Evolutionary conservation across 805 yeast species (phyloP), one percentile per base, ranked within the genome.

Genomic region (Myxozyma monticola): DNA sequence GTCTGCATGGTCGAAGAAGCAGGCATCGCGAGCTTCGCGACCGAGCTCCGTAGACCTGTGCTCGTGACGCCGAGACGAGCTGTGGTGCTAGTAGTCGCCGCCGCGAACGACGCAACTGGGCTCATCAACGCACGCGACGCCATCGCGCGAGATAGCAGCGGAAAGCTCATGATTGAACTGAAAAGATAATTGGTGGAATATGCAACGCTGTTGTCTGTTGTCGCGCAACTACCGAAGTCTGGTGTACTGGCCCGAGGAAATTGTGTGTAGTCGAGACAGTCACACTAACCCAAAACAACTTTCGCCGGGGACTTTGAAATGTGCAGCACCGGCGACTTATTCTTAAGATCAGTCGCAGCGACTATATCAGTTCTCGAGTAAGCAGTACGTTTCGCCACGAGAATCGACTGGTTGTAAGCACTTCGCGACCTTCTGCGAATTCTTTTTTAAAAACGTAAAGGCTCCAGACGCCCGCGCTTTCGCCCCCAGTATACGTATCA

Each of bases 61-160:
- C 5, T 31, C 14, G 14, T 6, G 36, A 6, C 14, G 18, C 18
- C 17, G 24, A n/a, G 14, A 7, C 18, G n/a, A n/a, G n/a, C n/a
- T n/a, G n/a, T n/a, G n/a, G n/a, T n/a, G 14, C 28, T 26, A 22
- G 25, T 33, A 15, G 31, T 33, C 30, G 15, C 22, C 26, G 26
- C 1, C 4, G 33, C 38, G 17, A 22, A n/a, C 37, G 18, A 12
- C 29, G 40, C 28, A 10, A 18, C 17, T 14, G 21, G 8, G 15
- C 26, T 36, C 10, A 21, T 12, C 26, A 45, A 45, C 21, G 35
- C 40, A 7, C 40, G 49, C 12, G 29, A 38, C 14, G 45, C 30
- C 15, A 40, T 28, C 15, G 42, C 17, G 26, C 50, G 45, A 14
- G 45, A 41, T 24, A 46, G 34, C 7, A 41, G n/a, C n/a, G 45